These are phyloP conservation scores for Sugiyamaella pinicola DNA, from an alignment of 1,139 yeast genomes.

Conservation along the genomic window DNA sequence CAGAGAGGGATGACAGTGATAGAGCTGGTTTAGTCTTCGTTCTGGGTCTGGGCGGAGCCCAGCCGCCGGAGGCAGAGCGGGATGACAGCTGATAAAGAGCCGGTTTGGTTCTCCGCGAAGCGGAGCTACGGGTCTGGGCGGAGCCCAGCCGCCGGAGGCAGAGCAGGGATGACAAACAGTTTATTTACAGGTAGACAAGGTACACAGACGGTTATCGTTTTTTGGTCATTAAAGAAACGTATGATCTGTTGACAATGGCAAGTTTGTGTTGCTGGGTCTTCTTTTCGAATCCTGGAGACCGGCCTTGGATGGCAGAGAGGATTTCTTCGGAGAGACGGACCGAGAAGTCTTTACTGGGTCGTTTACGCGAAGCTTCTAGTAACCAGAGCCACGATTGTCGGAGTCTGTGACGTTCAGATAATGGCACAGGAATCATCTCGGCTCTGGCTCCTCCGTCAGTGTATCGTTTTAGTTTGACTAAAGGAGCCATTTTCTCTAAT, in stretches of 20 bases:
- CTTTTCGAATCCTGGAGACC: slow-evolving; percentile 82
- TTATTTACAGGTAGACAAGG: slow-evolving; percentile 8
- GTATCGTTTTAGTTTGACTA: slow-evolving; percentile 74
- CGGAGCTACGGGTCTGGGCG: slow-evolving; percentile 10
- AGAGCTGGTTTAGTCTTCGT: too few species aligned
- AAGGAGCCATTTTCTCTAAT: slow-evolving; percentile 81
- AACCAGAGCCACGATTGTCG: slow-evolving; percentile 91
- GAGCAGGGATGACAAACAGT: neutral
- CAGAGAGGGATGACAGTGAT: too few species aligned
- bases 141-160: slow-evolving; percentile 13
- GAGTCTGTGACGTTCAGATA: slow-evolving; percentile 77
- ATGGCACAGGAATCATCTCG: slow-evolving; percentile 76
- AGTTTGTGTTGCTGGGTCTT: slow-evolving; percentile 79
- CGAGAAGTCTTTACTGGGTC: slow-evolving; percentile 77
- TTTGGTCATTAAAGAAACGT: slow-evolving; percentile 38
- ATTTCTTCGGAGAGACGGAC: slow-evolving; percentile 93
- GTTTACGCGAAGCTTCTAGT: slow-evolving; percentile 76
- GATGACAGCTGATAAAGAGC: too few species aligned
- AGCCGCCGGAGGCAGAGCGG: neutral
- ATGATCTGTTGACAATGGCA: slow-evolving; percentile 58
- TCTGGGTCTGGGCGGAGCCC: neutral
- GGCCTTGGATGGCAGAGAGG: slow-evolving; percentile 72
- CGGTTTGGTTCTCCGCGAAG: too few species aligned
- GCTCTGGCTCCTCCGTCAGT: slow-evolving; percentile 88
- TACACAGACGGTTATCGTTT: slow-evolving; percentile 12